These are phyloP conservation scores for Xylaria cubensis DNA, from an alignment of 495 filamentous ascomycete species.

Conservation along the genomic window DNA sequence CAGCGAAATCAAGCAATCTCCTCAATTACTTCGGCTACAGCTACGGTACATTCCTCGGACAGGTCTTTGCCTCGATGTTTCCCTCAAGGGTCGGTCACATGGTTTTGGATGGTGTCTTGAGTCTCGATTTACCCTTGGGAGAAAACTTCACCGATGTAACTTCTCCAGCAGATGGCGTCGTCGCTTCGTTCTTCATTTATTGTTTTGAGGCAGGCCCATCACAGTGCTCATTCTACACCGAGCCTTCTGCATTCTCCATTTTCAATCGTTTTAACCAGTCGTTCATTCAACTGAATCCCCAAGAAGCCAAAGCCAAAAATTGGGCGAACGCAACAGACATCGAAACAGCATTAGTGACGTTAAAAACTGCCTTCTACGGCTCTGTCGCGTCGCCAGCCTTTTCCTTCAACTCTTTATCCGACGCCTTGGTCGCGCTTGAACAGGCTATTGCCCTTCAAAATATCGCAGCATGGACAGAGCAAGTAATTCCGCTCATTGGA, in stretches of 20 bases:
- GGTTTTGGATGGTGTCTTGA: slow-evolving; percentile 40
- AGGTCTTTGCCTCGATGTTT: slow-evolving; percentile 49
- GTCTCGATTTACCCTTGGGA: slow-evolving; percentile 29
- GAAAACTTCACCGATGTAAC: slow-evolving; percentile 39
- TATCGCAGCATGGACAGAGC: slow-evolving; percentile 15
- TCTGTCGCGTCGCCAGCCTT: slow-evolving; percentile 5
- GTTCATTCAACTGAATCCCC: slow-evolving; percentile 1
- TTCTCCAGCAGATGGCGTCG: slow-evolving; percentile 38
- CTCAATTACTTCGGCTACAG: slow-evolving; percentile 49
- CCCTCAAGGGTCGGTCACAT: slow-evolving; percentile 40
- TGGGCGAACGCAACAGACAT: slow-evolving; percentile 22
- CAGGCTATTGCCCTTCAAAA: slow-evolving; percentile 10
- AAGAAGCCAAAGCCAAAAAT: neutral
- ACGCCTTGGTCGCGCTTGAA: slow-evolving; percentile 21
- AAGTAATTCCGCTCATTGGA: slow-evolving; percentile 2
- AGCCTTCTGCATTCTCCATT: slow-evolving; percentile 4
- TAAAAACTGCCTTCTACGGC: slow-evolving; percentile 5
- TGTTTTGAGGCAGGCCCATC: slow-evolving; percentile 37
- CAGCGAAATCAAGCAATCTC: slow-evolving; percentile 14
- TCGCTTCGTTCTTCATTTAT: slow-evolving; percentile 38
- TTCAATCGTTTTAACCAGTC: slow-evolving; percentile 18
- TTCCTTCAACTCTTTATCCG: neutral
- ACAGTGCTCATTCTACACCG: neutral
- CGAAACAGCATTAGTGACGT: slow-evolving; percentile 9
- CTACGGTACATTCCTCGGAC: slow-evolving; percentile 61